Evolutionary conservation across 2,329 filamentous ascomycete species (phyloP), one percentile per base, ranked within the genome.

Genomic region (Phaeosphaeriaceae sp.): DNA sequence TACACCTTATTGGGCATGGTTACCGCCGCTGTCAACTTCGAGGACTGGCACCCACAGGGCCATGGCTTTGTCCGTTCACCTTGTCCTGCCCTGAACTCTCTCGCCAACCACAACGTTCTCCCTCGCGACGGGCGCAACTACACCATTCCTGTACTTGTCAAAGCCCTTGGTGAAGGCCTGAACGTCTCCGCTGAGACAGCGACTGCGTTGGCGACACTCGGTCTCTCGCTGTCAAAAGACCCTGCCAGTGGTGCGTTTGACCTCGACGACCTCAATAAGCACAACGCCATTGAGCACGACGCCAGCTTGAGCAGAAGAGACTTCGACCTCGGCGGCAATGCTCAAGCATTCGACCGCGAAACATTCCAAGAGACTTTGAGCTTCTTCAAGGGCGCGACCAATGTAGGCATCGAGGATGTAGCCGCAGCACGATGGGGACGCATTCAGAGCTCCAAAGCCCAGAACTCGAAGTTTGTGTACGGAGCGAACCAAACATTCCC

Each of bases 281-380:
- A 78, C 63, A 67, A 70, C 33, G 60, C 63, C 1, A 64, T 78
- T 21, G 77, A 78, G 60, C 75, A 78, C 51, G 77, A 79, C 52
- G 74, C 62, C 22, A 74, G 69, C 7, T 64, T 78, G 1, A 67
- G 66, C 0, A 63, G 75, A 7, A 49, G 55, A 45, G 70, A 72
- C 49, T 55, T 61, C 19, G 65, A 69, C 47, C 20, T 63, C 15
- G 64, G 66, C 21, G 75, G 72, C 3, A 71, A 72, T 36, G 62
- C 68, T 46, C 62, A 70, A 41, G 61, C 54, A 3, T 64, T 70
- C 44, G 57, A 69, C 36, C 50, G 57, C 1, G 59, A 66, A 7
- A 60, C 73, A 1, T 68, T 77, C 42, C 52, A 67, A 3, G 58
- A 56, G 36, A 60, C 54, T 1, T 21, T 60, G 10, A 48, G 49